These are phyloP conservation scores for Zygosaccharomyces gambellarensis DNA, from an alignment of 805 yeast species.

Conservation along the genomic window DNA sequence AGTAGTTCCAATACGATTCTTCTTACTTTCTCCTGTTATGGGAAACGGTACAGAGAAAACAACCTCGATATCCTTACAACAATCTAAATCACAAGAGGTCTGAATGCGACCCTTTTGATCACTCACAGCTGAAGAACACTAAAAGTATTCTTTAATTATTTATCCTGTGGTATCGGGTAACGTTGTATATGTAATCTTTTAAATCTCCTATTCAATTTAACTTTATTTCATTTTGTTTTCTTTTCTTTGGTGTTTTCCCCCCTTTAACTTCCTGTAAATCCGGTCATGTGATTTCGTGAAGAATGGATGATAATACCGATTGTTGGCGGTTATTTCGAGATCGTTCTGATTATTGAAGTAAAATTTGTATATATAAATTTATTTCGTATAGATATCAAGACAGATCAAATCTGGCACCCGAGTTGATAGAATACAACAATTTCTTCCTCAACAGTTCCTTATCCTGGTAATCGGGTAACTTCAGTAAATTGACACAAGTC, in stretches of 20 bases:
- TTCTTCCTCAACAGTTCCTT: conserved; percentile 55
- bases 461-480: conserved; percentile 75
- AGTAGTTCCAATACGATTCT: not conserved
- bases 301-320: not conserved
- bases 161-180: not conserved
- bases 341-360: not conserved
- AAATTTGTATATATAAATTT: not conserved
- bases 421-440: conserved; percentile 68
- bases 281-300: not conserved
- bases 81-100: not conserved
- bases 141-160: not conserved
- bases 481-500: conserved; percentile 85
- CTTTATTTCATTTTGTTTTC: not conserved
- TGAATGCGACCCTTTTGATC: not conserved
- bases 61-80: not conserved
- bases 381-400: conserved; percentile 35
- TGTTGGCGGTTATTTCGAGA: not conserved
- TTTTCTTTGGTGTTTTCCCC: not conserved
- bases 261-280: not conserved
- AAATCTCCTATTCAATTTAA: not conserved
- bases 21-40: not conserved
- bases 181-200: not conserved
- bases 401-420: conserved; percentile 85
- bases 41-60: not conserved
- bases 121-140: not conserved